A percentile compares a stretch with the other conserved stretches of the same genome.
Evolutionary conservation across 2,329 filamentous ascomycete species (phyloP).

Genomic region (Magnaporthiopsis incrustans): DNA sequence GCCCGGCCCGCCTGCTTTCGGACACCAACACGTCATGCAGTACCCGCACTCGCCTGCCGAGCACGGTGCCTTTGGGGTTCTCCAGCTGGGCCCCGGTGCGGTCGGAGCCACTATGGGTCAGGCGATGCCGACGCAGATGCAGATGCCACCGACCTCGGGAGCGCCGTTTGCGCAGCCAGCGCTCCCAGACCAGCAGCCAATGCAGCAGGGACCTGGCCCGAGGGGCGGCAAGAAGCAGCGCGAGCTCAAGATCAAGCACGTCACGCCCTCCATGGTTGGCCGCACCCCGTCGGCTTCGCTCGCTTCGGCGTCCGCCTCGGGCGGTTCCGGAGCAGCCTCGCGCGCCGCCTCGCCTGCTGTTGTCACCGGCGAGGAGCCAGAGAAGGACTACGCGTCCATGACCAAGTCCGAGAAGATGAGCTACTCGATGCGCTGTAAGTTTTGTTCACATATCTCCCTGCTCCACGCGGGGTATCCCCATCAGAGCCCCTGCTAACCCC

Average conservation of each 20-base stretch:
- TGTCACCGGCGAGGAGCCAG: slow-evolving; percentile 26
- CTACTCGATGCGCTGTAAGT: slow-evolving; percentile 55
- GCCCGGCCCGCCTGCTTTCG: not conserved
- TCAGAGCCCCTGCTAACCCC: not conserved
- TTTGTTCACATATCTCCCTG: not conserved
- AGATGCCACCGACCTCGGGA: slow-evolving; percentile 1
- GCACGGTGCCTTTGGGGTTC: slow-evolving; percentile 7
- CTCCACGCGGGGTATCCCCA: not conserved
- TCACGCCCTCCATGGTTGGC: slow-evolving; percentile 8
- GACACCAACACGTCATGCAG: not conserved
- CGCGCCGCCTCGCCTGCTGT: slow-evolving; percentile 5
- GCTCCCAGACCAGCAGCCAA: not conserved
- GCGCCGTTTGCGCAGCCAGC: not conserved
- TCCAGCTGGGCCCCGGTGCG: slow-evolving; percentile 2
- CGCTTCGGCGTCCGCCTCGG: slow-evolving; percentile 3
- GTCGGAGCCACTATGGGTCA: not conserved
- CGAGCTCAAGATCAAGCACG: slow-evolving; percentile 11
- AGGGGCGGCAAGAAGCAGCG: slow-evolving; percentile 7
- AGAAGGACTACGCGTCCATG: slow-evolving; percentile 53
- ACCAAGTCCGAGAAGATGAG: slow-evolving; percentile 60
- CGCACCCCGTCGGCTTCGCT: not conserved
- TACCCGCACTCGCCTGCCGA: slow-evolving; percentile 4
- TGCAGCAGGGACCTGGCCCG: not conserved
- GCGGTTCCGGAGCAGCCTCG: slow-evolving; percentile 5
- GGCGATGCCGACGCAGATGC: not conserved